Base-by-base conservation (phyloP, 352 stramenopile species). In the Peronospora destructor region DNA sequence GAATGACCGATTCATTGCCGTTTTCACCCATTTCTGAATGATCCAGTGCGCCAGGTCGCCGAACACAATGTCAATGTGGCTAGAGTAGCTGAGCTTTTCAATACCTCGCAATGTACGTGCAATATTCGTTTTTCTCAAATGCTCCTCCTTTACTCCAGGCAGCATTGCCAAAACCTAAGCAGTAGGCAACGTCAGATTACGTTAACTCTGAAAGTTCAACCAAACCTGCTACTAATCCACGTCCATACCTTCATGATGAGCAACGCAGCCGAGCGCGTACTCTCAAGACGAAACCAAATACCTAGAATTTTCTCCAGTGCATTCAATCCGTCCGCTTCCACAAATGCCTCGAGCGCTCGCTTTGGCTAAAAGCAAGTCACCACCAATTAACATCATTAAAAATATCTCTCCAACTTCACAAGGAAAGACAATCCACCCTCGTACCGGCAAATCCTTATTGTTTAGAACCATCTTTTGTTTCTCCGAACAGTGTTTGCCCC, bases 361-460 rank as follows among this genome's bases (percentile, higher is more conserved):
- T 85, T 84, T 10, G 73, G 64, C 66, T 76, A n/a, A n/a, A 6
- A 34, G 19, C 30, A 29, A 10, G 6, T 46, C 13, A 54, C n/a
- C 21, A 25, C 8, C 21, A 45, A 5, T 43, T 34, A 44, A 25
- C 44, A 19, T 19, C 11, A 50, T 11, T 7, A 6, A 14, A 35
- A 35, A n/a, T 35, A 30, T 10, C 14, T 29, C 23, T 19, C 12
- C 13, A 19, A 6, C 45, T 13, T 25, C 3, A 45, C 33, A 37
- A 37, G 19, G 3, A 21, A 29, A 39, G 30, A 8, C 32, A 7
- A 19, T 35, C 16, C 11, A 13, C 14, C 25, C 19, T 10, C 35
- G 28, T 33, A 78, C 71, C 59, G 80, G 68, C 19, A 87, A 51
- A 36, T 85, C 76, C 37, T 81, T 71, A 52, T 87, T 87, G 45